Conservation (phyloP, 768 basidiomycete species). For the Termitomyces titanicus region DNA sequence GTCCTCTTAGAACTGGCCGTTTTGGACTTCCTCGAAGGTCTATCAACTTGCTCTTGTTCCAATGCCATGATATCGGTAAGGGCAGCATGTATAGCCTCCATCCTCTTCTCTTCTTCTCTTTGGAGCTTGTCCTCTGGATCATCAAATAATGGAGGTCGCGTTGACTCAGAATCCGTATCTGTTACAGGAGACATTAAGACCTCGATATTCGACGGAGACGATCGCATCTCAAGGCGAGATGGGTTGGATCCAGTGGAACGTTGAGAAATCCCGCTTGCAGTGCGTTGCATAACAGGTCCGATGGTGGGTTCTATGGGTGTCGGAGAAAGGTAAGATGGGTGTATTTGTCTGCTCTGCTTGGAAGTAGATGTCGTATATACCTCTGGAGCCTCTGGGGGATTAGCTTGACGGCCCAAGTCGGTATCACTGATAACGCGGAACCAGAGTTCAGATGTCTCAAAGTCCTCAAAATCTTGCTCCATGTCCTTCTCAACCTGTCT, state of each 20-base stretch:
- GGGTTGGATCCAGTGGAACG: slow-evolving; percentile 27
- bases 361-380: slow-evolving; percentile 9
- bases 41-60: slow-evolving; percentile 50
- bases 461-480: slow-evolving; percentile 89
- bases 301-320: slow-evolving; percentile 28
- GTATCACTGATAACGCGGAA: slow-evolving; percentile 82
- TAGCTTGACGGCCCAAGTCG: slow-evolving; percentile 30
- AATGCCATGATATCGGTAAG: slow-evolving; percentile 93
- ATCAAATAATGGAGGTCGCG: slow-evolving; percentile 75
- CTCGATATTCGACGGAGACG: slow-evolving; percentile 61
- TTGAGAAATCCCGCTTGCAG: slow-evolving; percentile 36
- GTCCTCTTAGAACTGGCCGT: slow-evolving; percentile 1
- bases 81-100: slow-evolving; percentile 96
- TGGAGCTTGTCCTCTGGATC: slow-evolving; percentile 73
- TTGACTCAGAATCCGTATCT: slow-evolving; percentile 46
- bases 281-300: slow-evolving; percentile 36
- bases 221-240: slow-evolving; percentile 18
- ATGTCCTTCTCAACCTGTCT: slow-evolving; percentile 83
- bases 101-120: slow-evolving; percentile 74
- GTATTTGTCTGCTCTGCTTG: slow-evolving; percentile 11
- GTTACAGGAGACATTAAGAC: slow-evolving; percentile 75
- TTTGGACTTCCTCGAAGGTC: background rate
- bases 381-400: background rate
- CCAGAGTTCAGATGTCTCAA: slow-evolving; percentile 87
- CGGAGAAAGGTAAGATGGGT: slow-evolving; percentile 10